These are phyloP conservation scores for Rhizophagus clarus DNA, from an alignment of 192 early-diverging fungal species.

Conservation along the genomic window DNA sequence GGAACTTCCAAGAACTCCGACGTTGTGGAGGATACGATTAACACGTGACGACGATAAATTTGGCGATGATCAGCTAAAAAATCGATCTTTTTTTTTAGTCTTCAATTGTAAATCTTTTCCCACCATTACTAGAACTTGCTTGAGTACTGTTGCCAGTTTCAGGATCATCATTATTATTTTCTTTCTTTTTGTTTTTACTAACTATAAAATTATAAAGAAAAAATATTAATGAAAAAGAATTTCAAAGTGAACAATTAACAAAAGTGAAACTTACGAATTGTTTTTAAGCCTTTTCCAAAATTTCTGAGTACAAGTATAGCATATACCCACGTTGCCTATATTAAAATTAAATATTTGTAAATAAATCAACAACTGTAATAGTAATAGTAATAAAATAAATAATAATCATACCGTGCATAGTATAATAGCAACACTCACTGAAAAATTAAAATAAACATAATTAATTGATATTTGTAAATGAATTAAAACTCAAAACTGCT, in stretches of 20 bases:
- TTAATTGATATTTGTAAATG: background rate
- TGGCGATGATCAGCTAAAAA: no score
- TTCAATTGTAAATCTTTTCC: background rate
- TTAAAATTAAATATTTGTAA: background rate
- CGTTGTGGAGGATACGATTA: no score
- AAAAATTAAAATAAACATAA: background rate
- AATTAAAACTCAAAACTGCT: background rate
- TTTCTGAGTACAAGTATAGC: background rate
- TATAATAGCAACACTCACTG: background rate
- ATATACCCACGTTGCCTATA: background rate
- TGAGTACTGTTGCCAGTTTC: background rate
- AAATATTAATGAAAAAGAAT: background rate
- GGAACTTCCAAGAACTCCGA: no score
- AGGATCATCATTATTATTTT: background rate
- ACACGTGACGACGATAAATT: no score
- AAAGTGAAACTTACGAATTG: background rate
- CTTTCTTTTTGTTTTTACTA: background rate
- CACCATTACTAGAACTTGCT: background rate
- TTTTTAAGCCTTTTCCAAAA: constrained; percentile 6
- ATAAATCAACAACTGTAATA: background rate
- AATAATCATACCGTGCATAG: background rate
- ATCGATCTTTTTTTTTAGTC: background rate
- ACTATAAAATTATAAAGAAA: background rate
- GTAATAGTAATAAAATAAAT: background rate
- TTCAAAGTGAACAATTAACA: background rate